A percentile compares a stretch with the other conserved stretches of the same genome.
Conservation (phyloP, 306 rosid species). For the Abrus pulchellus region DNA sequence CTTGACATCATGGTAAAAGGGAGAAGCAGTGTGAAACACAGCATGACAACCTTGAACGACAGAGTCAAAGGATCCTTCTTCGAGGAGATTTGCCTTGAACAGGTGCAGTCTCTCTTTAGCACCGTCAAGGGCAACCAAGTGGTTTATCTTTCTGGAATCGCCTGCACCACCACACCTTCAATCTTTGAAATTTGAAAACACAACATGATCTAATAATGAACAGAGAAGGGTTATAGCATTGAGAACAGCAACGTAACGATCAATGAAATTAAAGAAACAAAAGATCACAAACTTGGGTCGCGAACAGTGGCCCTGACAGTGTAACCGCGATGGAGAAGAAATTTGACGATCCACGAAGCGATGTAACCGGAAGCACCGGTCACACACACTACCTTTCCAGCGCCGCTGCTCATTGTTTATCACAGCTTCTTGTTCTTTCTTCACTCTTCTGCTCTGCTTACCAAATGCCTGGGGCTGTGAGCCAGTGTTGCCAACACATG, state of each 20-base stretch:
- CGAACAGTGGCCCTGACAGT: conserved; percentile 61
- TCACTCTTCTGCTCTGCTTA: too few species aligned
- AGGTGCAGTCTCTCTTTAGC: conserved; percentile 61
- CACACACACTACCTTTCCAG: conserved; percentile 50
- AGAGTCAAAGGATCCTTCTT: conserved; percentile 48
- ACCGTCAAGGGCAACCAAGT: conserved; percentile 57
- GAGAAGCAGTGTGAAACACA: conserved; percentile 64
- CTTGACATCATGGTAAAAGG: background rate
- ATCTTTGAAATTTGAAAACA: background rate
- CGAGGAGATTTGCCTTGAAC: conserved; percentile 53
- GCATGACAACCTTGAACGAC: conserved; percentile 56
- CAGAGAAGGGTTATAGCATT: background rate
- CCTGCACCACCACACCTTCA: conserved; percentile 30
- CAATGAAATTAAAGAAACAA: background rate
- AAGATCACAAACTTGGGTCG: conserved; percentile 40
- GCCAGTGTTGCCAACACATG: too few species aligned
- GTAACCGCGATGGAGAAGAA: conserved; percentile 59
- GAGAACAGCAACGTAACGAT: background rate
- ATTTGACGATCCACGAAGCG: conserved; percentile 61
- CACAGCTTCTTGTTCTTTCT: background rate
- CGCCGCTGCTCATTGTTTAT: conserved; percentile 43
- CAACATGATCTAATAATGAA: too few species aligned
- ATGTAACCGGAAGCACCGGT: conserved; percentile 64
- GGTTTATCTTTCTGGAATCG: conserved; percentile 50
- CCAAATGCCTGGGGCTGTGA: too few species aligned